Evolutionary conservation across 1,284 basidiomycete genomes (phyloP).

Genomic region (Leucoagaricus sp.): DNA sequence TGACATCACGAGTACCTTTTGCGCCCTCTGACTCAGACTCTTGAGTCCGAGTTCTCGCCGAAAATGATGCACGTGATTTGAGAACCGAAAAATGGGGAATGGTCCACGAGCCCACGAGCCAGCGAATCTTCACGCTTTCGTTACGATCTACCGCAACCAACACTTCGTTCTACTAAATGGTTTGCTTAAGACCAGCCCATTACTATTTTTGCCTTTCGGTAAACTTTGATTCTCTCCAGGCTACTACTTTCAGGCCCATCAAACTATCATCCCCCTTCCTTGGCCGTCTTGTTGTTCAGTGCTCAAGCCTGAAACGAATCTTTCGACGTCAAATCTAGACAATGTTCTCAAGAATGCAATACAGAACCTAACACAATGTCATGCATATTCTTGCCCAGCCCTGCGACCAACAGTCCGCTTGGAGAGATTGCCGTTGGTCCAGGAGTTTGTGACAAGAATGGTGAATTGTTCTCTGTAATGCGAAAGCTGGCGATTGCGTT

Average conservation of each 20-base stretch:
- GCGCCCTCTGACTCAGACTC: too few relatives aligned
- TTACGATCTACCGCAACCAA: background rate
- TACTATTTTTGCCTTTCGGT: background rate
- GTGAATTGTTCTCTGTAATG: conserved; percentile 77
- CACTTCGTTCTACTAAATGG: conserved; percentile 1
- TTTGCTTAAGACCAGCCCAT: too few relatives aligned
- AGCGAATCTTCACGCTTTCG: background rate
- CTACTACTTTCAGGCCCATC: conserved; percentile 92
- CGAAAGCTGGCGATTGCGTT: conserved; percentile 91
- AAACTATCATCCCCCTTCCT: conserved; percentile 90
- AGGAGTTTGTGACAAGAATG: conserved; percentile 87
- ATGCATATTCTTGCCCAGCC: conserved; percentile 93
- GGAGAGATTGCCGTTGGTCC: conserved; percentile 97
- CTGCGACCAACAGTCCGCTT: conserved; percentile 80
- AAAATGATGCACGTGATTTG: conserved; percentile 5
- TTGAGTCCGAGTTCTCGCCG: too few relatives aligned
- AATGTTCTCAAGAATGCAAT: background rate
- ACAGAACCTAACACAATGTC: conserved; percentile 83
- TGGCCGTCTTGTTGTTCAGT: conserved; percentile 96
- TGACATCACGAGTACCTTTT: too few relatives aligned
- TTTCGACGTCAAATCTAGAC: background rate
- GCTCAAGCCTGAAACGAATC: conserved; percentile 90
- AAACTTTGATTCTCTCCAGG: conserved; percentile 40
- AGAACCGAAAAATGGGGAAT: conserved; percentile 6
- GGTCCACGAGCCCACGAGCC: background rate